Conservation (phyloP, 805 yeast species). For the Lipomyces chichibuensis region DNA sequence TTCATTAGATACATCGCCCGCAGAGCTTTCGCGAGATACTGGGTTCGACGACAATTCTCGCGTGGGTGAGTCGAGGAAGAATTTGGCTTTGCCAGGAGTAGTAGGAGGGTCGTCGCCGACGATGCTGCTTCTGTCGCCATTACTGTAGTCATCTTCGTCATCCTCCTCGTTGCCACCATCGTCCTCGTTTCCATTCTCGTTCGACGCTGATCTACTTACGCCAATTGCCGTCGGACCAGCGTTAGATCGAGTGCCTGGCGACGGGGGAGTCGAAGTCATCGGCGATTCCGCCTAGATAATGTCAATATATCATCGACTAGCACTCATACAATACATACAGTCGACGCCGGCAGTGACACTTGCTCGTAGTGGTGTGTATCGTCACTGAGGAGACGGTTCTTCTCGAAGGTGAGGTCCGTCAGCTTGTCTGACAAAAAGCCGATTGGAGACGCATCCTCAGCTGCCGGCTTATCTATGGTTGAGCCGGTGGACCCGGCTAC, state of each 20-base stretch:
- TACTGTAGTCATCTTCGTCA: background rate
- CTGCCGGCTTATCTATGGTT: background rate
- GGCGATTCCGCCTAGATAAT: slow-evolving; percentile 14
- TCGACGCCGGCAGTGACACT: slow-evolving; percentile 41
- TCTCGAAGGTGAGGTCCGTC: slow-evolving; percentile 36
- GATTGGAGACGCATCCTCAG: slow-evolving; percentile 8
- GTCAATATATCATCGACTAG: background rate
- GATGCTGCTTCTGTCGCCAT: slow-evolving; percentile 1
- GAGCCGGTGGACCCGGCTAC: background rate
- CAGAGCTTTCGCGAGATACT: slow-evolving; percentile 28
- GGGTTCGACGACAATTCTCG: slow-evolving; percentile 24
- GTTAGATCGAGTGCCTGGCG: slow-evolving; percentile 24
- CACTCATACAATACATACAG: slow-evolving; percentile 28
- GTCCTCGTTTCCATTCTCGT: background rate
- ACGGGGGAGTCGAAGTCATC: slow-evolving; percentile 25
- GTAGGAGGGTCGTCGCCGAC: background rate
- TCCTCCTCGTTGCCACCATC: slow-evolving; percentile 1
- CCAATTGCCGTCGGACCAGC: slow-evolving; percentile 17
- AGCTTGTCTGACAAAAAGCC: slow-evolving; percentile 35
- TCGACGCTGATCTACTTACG: slow-evolving; percentile 15
- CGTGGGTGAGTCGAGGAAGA: slow-evolving; percentile 25
- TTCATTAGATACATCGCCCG: background rate
- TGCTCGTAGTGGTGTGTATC: slow-evolving; percentile 42
- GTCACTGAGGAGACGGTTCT: slow-evolving; percentile 39
- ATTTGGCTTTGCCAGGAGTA: slow-evolving; percentile 14